Percentiles rank a stretch among this genome's conserved stretches.
These are phyloP conservation scores for Thalassiosira mediterranea DNA, from an alignment of 352 stramenopile species.

Conservation along the genomic window DNA sequence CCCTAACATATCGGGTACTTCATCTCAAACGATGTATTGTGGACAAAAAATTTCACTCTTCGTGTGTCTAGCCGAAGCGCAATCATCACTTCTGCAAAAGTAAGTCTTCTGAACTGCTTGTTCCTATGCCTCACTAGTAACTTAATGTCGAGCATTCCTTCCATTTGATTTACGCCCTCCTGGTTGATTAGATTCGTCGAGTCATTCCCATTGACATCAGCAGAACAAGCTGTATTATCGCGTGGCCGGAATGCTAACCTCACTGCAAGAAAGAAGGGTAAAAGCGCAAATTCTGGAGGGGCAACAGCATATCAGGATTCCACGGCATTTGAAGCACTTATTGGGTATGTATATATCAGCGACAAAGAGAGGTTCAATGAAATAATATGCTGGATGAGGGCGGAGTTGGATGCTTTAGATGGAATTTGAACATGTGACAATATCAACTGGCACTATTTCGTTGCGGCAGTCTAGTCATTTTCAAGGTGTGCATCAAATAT, in stretches of 20 bases:
- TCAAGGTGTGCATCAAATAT: no score
- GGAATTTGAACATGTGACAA: background rate
- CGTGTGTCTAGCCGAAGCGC: conserved; percentile 40
- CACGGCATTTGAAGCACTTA: conserved; percentile 77
- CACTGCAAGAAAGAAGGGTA: conserved; percentile 53
- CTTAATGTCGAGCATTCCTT: no score
- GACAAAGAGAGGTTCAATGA: conserved; percentile 66
- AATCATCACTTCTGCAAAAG: conserved; percentile 56
- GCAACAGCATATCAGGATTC: conserved; percentile 77
- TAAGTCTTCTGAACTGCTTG: conserved; percentile 34
- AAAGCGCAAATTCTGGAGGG: conserved; percentile 23
- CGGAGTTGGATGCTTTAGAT: conserved; percentile 56
- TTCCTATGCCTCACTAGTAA: no score
- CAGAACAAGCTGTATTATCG: conserved; percentile 66
- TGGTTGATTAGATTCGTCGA: conserved; percentile 57
- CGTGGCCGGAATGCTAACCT: conserved; percentile 76
- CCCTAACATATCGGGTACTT: no score
- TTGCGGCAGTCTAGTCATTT: no score
- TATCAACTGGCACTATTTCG: no score
- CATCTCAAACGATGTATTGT: no score
- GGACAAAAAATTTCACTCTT: conserved; percentile 1
- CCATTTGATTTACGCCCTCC: no score
- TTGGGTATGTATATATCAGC: conserved; percentile 80
- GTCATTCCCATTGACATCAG: conserved; percentile 58
- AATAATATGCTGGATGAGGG: conserved; percentile 69